A percentile compares a stretch with the other conserved stretches of the same genome.
These are phyloP conservation scores for Phytophthora chlamydospora DNA, from an alignment of 352 stramenopile genomes.

Conservation along the genomic window DNA sequence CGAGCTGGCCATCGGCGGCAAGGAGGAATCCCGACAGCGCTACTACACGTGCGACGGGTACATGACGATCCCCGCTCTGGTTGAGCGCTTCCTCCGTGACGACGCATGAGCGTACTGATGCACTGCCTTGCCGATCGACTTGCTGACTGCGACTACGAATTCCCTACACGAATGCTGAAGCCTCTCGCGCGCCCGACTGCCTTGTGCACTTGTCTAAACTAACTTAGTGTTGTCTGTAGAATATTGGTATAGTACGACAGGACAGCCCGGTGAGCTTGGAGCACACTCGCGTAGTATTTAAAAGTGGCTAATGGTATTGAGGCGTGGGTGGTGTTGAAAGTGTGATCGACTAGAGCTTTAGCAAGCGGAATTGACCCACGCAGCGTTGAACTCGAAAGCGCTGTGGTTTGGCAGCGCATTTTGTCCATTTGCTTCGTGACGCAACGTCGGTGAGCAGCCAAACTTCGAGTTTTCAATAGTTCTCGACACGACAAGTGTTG, in stretches of 20 bases:
- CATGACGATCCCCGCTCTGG: constrained; percentile 35
- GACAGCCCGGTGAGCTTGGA: constrained; percentile 1
- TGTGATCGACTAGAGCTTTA: not conserved
- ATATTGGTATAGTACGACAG: constrained; percentile 22
- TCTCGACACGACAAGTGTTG: too few relatives aligned
- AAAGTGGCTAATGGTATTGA: not conserved
- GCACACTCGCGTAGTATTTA: constrained; percentile 8
- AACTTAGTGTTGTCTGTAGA: constrained; percentile 27
- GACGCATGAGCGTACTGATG: constrained; percentile 18
- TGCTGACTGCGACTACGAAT: constrained; percentile 9
- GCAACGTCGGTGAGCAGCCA: too few relatives aligned
- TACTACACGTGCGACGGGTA: constrained; percentile 39
- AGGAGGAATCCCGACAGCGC: constrained; percentile 19
- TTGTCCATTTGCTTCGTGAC: too few relatives aligned
- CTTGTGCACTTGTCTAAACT: constrained; percentile 15
- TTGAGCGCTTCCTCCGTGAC: constrained; percentile 42
- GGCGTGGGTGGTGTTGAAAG: not conserved
- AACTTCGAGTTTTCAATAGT: too few relatives aligned
- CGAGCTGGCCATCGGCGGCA: constrained; percentile 33
- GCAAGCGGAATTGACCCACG: too few relatives aligned
- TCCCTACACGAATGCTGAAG: not conserved
- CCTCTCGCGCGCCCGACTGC: not conserved
- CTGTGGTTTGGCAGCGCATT: too few relatives aligned
- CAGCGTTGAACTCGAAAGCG: too few relatives aligned
- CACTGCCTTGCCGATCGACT: not conserved